Base-by-base conservation (phyloP, 208 protist species). In the Herpetomonas muscarum region DNA sequence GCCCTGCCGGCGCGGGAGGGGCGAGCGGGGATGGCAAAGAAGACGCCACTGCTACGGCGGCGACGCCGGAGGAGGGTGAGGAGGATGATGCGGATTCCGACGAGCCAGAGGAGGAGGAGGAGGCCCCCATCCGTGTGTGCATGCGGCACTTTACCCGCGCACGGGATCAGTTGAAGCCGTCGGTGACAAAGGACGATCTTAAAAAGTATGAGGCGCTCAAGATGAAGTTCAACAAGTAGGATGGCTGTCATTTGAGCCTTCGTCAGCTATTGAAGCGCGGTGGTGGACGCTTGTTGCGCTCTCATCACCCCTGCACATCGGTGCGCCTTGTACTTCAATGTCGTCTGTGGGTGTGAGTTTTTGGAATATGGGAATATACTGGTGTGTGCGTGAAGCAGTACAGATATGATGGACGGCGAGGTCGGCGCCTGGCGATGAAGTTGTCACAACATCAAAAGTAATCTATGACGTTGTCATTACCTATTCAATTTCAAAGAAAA, bases 71-170 rank as follows among this genome's bases (percentile, higher is more conserved):
- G 26, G 24, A 49, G 19, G 59, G 37, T 19, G 64, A 47, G 17
- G 64, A 70, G 19, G 64, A 64, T 29, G 19, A 34, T 50, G 31
- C 25, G 5, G 44, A 63, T 42, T 32, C 28, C 30, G 57, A 63
- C 21, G 53, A 17, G 32, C 10, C 45, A 6, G 31, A 55, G 15
- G 15, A n/a, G n/a, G n/a, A n/a, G n/a, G n/a, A n/a, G n/a, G 24
- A 45, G 3, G 15, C 55, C n/a, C n/a, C 46, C n/a, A 67, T 90
- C 25, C 57, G 74, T 10, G 82, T 93, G 7, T 64, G 55, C 42
- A 88, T 91, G 87, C 29, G 64, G 25, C 81, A 94, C 74, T 94
- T 94, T 61, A n/a, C 87, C 7, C 52, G 63, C 15, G 87, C 87
- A 12, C 67, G 83, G 0, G 69, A 78, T 10, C 79, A 94, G 63